These are phyloP conservation scores for Scytalidium sp. DNA, from an alignment of 2,329 filamentous ascomycete genomes.

Conservation along the genomic window DNA sequence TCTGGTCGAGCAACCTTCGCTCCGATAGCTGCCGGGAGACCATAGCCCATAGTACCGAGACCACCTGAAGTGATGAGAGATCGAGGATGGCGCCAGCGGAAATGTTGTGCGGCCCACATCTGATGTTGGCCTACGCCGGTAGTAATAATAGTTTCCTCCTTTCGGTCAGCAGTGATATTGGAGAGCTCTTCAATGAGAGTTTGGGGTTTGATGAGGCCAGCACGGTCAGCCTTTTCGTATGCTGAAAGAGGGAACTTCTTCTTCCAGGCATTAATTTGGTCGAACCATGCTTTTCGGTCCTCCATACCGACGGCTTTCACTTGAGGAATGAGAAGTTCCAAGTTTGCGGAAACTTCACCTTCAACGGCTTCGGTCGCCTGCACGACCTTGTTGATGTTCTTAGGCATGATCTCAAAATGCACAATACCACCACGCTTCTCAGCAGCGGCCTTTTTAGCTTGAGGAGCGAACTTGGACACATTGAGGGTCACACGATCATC, in stretches of 20 bases:
- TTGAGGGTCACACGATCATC: slow-evolving; percentile 90
- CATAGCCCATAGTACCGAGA: slow-evolving; percentile 93
- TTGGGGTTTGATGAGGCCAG: slow-evolving; percentile 90
- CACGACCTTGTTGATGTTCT: slow-evolving; percentile 99
- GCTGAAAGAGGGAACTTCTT: slow-evolving; percentile 78
- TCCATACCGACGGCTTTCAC: slow-evolving; percentile 58
- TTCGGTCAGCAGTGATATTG: slow-evolving; percentile 74
- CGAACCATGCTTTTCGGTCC: slow-evolving; percentile 75
- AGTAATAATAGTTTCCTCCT: slow-evolving; percentile 81
- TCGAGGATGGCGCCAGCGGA: slow-evolving; percentile 87
- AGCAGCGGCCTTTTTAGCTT: slow-evolving; percentile 77
- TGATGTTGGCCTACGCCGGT: slow-evolving; percentile 98
- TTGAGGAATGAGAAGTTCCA: slow-evolving; percentile 70
- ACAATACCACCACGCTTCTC: slow-evolving; percentile 91
- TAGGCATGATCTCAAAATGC: slow-evolving; percentile 98
- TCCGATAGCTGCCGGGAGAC: slow-evolving; percentile 90
- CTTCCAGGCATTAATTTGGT: slow-evolving; percentile 89
- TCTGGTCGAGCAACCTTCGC: slow-evolving; percentile 78
- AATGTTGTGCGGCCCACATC: slow-evolving; percentile 98
- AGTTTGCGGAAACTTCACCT: slow-evolving; percentile 82
- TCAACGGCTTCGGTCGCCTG: slow-evolving; percentile 95
- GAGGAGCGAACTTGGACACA: slow-evolving; percentile 83
- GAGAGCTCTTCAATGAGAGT: slow-evolving; percentile 88
- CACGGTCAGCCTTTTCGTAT: slow-evolving; percentile 74
- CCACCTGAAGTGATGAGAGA: slow-evolving; percentile 97